Evolutionary conservation across 2,329 filamentous ascomycete genomes (phyloP).

Genomic region (Ascochyta koolunga): DNA sequence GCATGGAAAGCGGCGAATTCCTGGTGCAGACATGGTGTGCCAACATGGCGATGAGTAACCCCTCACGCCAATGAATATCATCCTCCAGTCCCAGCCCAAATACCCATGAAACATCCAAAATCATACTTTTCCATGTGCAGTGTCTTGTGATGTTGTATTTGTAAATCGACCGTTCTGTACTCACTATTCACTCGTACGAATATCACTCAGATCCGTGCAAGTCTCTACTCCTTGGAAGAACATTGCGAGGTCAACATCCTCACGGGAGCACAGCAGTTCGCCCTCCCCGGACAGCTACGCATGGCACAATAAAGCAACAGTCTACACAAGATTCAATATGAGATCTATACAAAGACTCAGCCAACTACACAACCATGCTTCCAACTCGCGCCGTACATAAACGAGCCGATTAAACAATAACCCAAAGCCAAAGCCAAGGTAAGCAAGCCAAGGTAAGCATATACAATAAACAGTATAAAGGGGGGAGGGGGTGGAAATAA

Average conservation of each 20-base stretch:
- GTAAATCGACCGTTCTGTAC: no score
- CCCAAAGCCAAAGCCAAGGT: constrained; percentile 18
- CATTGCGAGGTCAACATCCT: no score
- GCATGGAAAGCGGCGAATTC: constrained; percentile 47
- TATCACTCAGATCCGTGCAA: no score
- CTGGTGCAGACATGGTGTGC: constrained; percentile 45
- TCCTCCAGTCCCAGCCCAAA: constrained; percentile 28
- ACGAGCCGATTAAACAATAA: constrained; percentile 18
- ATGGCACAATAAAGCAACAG: no score
- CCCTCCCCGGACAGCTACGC: no score
- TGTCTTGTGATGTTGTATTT: not conserved
- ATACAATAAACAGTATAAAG: constrained; percentile 28
- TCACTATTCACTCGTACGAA: no score
- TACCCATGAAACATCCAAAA: constrained; percentile 5
- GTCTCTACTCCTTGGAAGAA: no score
- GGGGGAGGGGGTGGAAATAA: not conserved
- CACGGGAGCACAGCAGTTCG: no score
- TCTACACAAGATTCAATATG: not conserved
- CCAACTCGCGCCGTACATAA: constrained; percentile 1
- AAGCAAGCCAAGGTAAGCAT: constrained; percentile 23
- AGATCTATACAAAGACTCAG: constrained; percentile 3
- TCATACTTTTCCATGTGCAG: not conserved
- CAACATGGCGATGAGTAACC: constrained; percentile 45
- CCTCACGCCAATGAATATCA: constrained; percentile 45
- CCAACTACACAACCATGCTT: not conserved